Evolutionary conservation across 2,329 filamentous ascomycete genomes (phyloP), one percentile per base, ranked within the genome.

Genomic region (Botrytis porri): DNA sequence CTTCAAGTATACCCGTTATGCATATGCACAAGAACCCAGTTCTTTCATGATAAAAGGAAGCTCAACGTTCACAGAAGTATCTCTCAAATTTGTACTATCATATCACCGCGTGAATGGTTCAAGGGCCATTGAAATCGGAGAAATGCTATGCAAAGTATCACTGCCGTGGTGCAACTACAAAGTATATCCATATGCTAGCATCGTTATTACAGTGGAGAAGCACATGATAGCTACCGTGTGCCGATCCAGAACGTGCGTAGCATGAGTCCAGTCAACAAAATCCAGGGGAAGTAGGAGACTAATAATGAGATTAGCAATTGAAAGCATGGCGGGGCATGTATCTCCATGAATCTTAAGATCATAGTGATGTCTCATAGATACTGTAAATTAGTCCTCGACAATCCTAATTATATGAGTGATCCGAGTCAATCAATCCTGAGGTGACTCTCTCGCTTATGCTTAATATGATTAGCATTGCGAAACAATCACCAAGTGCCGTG

Each of bases 211-310:
- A 29, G 61, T 63, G 61, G 37, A 39, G 20, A 37, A n/a, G 37
- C 61, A 63, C 37, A 63, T 63, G 61, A 63, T 63, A 63, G 61
- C n/a, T 63, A 63, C 61, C 61, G 61, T 25, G 25, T 57, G 64
- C 22, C 35, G 45, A 67, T 67, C 64, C 54, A 67, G 64, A 54
- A 41, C 64, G 64, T 67, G 64, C 64, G 22, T 41, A 20, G 45
- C 16, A 54, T 67, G 16, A 67, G 45, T 67, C 64, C 9, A 67
- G 45, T 10, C 35, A 54, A 22, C 25, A 48, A 20, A 65, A n/a
- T 20, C 25, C 45, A 39, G 32, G 16, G 25, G 45, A 0, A 25
- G 25, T 29, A 16, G n/a, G 51, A 54, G 48, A 54, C 48, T 54
- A 61, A 39, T 39, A 39, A 35, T 66, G 51, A 66, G 35, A 54